phyloP scores from a whole-genome alignment of 345 rosid genomes.

The Passiflora organensis region DNA sequence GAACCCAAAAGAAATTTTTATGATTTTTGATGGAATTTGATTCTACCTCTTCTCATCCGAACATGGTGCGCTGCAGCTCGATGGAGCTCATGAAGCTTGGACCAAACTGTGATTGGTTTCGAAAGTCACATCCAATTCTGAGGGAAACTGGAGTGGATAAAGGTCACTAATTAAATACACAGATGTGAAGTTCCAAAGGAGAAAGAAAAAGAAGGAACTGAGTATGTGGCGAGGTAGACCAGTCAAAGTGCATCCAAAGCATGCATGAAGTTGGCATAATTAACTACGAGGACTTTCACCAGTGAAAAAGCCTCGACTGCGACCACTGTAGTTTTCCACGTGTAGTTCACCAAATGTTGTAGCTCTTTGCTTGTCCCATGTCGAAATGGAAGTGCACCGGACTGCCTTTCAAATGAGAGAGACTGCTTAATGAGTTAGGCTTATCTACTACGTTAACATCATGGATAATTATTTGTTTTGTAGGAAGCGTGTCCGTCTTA shows the following conservation, averaged over 20 bases:
- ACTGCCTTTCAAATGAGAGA: slow-evolving; percentile 26
- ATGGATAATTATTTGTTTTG: slow-evolving; percentile 2
- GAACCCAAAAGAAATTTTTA: too few species aligned
- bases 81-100: slow-evolving; percentile 10
- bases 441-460: slow-evolving; percentile 21
- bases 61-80: slow-evolving; percentile 19
- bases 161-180: slow-evolving; percentile 6
- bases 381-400: slow-evolving; percentile 42
- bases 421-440: slow-evolving; percentile 37
- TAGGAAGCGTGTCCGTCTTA: too few species aligned
- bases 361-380: slow-evolving; percentile 35
- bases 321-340: slow-evolving; percentile 66
- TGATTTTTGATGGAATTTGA: not conserved
- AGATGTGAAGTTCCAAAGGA: not conserved
- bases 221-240: slow-evolving; percentile 25
- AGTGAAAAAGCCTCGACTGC: slow-evolving; percentile 35
- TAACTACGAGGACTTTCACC: slow-evolving; percentile 20
- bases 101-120: slow-evolving; percentile 23
- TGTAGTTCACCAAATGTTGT: slow-evolving; percentile 62
- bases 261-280: slow-evolving; percentile 14
- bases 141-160: slow-evolving; percentile 22
- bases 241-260: slow-evolving; percentile 33
- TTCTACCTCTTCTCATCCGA: not conserved
- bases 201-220: too few species aligned
- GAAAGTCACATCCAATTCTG: slow-evolving; percentile 31